Evolutionary conservation across 441 rosid genomes (phyloP).

Genomic region (Arabidopsis hybrid): DNA sequence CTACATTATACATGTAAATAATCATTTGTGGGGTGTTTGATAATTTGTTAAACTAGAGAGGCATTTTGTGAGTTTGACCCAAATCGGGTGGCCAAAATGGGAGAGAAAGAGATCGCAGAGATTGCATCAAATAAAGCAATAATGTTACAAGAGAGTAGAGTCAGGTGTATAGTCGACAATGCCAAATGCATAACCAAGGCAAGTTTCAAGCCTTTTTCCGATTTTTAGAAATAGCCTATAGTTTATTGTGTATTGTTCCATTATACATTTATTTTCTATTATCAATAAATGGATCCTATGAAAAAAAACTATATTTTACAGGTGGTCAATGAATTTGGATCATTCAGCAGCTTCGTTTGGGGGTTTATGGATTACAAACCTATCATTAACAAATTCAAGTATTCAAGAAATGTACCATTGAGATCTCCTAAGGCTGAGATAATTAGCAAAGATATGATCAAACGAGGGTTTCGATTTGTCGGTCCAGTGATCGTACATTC

Average conservation of each 20-base stretch:
- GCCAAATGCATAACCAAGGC: conserved; percentile 88
- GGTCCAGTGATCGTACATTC: conserved; percentile 95
- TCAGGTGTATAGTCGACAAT: conserved; percentile 84
- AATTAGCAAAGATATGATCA: conserved; percentile 77
- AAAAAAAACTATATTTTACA: conserved; percentile 31
- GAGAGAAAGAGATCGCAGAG: conserved; percentile 76
- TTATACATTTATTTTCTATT: background rate
- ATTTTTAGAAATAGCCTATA: background rate
- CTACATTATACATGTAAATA: background rate
- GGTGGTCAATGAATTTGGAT: conserved; percentile 80
- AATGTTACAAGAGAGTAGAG: conserved; percentile 78
- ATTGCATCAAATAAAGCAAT: conserved; percentile 76
- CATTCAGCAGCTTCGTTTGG: conserved; percentile 88
- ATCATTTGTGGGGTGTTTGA: background rate
- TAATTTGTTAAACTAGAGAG: conserved; percentile 53
- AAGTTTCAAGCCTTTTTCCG: conserved; percentile 39
- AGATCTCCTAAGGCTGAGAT: conserved; percentile 81
- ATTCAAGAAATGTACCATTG: conserved; percentile 80
- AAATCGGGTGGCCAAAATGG: conserved; percentile 75
- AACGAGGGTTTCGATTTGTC: conserved; percentile 78
- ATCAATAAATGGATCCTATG: background rate
- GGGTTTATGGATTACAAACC: conserved; percentile 72
- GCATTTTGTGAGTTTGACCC: conserved; percentile 85
- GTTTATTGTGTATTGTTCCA: background rate
- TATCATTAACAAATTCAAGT: conserved; percentile 64